Conservation (phyloP, 2,329 filamentous ascomycete species). For the Colletotrichum neosansevieriae region DNA sequence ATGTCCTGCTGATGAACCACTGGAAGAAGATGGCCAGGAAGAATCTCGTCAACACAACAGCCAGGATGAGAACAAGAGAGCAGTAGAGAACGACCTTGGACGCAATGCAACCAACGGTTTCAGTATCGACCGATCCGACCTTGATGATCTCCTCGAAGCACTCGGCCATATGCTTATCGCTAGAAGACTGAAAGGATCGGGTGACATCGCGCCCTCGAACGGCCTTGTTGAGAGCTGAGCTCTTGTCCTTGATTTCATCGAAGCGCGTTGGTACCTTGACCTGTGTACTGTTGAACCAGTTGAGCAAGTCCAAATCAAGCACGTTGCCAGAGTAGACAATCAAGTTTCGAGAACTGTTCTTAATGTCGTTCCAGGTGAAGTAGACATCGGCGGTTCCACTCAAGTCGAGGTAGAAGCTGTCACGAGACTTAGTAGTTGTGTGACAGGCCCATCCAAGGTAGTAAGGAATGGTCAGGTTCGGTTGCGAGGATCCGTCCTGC, state of each 20-base stretch:
- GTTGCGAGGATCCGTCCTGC: constrained; percentile 86
- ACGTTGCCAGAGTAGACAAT: constrained; percentile 96
- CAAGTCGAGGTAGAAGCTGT: constrained; percentile 80
- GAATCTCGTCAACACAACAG: constrained; percentile 89
- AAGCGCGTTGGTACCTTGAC: constrained; percentile 83
- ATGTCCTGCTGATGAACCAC: constrained; percentile 93
- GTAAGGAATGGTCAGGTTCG: constrained; percentile 79
- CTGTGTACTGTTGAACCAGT: constrained; percentile 89
- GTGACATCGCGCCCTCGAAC: constrained; percentile 91
- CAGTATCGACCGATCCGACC: constrained; percentile 94
- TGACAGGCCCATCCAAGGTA: constrained; percentile 93
- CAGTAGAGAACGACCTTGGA: constrained; percentile 97
- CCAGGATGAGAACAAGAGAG: constrained; percentile 89
- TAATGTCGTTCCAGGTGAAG: constrained; percentile 95
- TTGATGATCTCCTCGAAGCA: constrained; percentile 96
- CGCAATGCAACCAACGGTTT: constrained; percentile 96
- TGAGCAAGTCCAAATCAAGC: constrained; percentile 86
- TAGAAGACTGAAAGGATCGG: constrained; percentile 81
- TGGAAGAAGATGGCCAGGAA: constrained; percentile 91
- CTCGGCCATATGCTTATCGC: constrained; percentile 84
- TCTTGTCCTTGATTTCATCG: constrained; percentile 79
- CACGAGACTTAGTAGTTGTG: constrained; percentile 76
- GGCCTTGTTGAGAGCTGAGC: constrained; percentile 67
- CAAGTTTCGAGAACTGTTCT: constrained; percentile 88
- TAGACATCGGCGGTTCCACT: constrained; percentile 85